Evolutionary conservation across 1,139 yeast species (phyloP).

Genomic region (Nakaseomyces sp.): DNA sequence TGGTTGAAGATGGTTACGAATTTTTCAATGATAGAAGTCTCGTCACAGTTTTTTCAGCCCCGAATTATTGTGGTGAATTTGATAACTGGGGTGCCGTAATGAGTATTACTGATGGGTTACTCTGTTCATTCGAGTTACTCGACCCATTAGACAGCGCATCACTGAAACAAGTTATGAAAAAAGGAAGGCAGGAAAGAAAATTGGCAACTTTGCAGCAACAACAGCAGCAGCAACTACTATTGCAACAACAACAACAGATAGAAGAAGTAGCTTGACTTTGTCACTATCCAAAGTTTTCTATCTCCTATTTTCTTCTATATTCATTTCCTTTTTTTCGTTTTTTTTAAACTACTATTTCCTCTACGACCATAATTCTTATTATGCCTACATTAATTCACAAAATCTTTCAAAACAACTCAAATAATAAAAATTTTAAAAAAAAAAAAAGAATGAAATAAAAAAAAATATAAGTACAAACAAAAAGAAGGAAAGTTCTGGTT

Average conservation of each 20-base stretch:
- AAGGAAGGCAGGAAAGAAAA: conserved; percentile 64
- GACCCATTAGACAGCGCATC: conserved; percentile 90
- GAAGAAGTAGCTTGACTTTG: not conserved
- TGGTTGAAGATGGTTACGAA: conserved; percentile 96
- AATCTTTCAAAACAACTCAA: too few species aligned
- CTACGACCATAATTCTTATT: too few species aligned
- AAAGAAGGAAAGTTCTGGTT: too few species aligned
- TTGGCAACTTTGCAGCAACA: conserved; percentile 32
- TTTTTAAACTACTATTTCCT: too few species aligned
- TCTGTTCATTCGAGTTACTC: conserved; percentile 94
- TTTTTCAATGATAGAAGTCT: conserved; percentile 89
- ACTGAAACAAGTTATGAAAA: conserved; percentile 77
- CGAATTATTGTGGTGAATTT: conserved; percentile 95
- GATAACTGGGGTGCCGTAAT: conserved; percentile 99
- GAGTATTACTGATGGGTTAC: conserved; percentile 91
- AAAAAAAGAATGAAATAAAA: too few species aligned
- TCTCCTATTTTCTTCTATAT: too few species aligned
- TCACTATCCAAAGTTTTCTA: too few species aligned
- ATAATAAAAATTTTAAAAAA: too few species aligned
- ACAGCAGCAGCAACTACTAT: not conserved
- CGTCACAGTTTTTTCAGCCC: conserved; percentile 89
- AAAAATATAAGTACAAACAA: too few species aligned
- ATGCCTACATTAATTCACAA: too few species aligned
- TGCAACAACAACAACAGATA: not conserved
- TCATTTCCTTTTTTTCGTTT: too few species aligned